A percentile compares a stretch with the other conserved stretches of the same genome.
Conservation (phyloP, 352 stramenopile genomes). For the Pythium volutum region DNA sequence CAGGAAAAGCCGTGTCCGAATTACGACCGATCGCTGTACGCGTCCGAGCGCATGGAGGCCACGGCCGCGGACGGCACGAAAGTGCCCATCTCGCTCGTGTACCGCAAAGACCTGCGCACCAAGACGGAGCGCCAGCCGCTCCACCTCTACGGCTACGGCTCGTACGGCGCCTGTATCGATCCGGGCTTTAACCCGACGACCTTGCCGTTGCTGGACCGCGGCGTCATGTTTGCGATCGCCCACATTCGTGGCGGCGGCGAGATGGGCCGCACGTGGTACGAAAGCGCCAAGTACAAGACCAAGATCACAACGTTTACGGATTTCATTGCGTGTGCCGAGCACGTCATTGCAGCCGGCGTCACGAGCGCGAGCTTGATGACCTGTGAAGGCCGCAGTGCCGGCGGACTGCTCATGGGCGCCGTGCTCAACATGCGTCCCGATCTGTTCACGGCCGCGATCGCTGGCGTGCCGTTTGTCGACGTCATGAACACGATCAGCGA, state of each 20-base stretch:
- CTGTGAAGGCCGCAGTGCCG: slow-evolving; percentile 94
- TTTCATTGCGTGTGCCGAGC: slow-evolving; percentile 90
- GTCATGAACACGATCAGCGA: slow-evolving; percentile 97
- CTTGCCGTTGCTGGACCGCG: slow-evolving; percentile 93
- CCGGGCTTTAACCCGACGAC: slow-evolving; percentile 89
- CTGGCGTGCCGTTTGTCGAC: slow-evolving; percentile 98
- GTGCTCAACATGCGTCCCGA: slow-evolving; percentile 96
- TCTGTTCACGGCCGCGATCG: slow-evolving; percentile 92
- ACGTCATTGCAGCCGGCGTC: slow-evolving; percentile 77
- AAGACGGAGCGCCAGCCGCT: slow-evolving; percentile 61
- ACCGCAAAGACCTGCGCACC: slow-evolving; percentile 59
- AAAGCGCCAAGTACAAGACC: slow-evolving; percentile 94
- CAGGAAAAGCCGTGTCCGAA: slow-evolving; percentile 92
- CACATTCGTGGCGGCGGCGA: slow-evolving; percentile 97
- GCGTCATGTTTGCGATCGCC: slow-evolving; percentile 95
- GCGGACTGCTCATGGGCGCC: slow-evolving; percentile 95
- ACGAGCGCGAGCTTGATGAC: slow-evolving; percentile 87
- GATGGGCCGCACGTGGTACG: slow-evolving; percentile 97
- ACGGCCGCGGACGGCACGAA: slow-evolving; percentile 84
- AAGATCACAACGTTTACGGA: slow-evolving; percentile 99
- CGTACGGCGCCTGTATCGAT: slow-evolving; percentile 95
- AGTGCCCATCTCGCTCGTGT: slow-evolving; percentile 82
- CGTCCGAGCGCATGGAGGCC: slow-evolving; percentile 88
- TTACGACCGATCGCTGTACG: slow-evolving; percentile 92
- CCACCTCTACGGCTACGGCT: slow-evolving; percentile 96